Evolutionary conservation across 441 rosid genomes (phyloP), one percentile per base, ranked within the genome.

Genomic region (Eruca vesicaria): DNA sequence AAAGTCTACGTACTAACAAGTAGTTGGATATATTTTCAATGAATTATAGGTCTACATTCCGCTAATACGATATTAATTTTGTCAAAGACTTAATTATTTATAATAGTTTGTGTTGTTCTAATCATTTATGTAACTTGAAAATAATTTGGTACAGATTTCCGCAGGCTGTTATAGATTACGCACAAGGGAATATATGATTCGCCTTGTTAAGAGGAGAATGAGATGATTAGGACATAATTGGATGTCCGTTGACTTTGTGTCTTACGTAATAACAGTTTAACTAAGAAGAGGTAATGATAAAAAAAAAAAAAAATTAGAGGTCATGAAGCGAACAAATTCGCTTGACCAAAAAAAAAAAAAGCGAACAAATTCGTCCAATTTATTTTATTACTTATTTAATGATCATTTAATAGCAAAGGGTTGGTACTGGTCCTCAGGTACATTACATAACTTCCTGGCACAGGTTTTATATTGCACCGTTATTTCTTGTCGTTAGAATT

Each of bases 201-300:
- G 59, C 79, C 79, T 76, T 76, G 23, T 69, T 76, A 5, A 31
- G 35, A 69, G 79, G 79, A 76, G 70, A 76, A 76, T 75, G 78
- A 52, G 48, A 62, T 69, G 69, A 75, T 76, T 63, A 45, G 12
- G 66, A 63, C 32, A 76, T 76, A 32, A 76, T 76, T 69, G 31
- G 52, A 69, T 69, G 71, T 70, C 62, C 71, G 32, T 76, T 76
- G 80, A 76, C 80, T 45, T 63, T 76, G 5, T 61, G 41, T 41
- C 29, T 21, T 63, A 19, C 48, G 31, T 75, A 7, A 8, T 8
- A 32, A 60, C 41, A 66, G 15, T 68, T 68, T 21, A 48, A 16
- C 61, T 16, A 23, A 33, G 66, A 23, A 33, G 66, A 33, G 21
- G 68, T 38, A 52, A 68, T 38, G 32, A 23, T 23, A 23, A 23